These are phyloP conservation scores for Coelastrella sp. DNA, from an alignment of 139 green algal species.

Conservation along the genomic window DNA sequence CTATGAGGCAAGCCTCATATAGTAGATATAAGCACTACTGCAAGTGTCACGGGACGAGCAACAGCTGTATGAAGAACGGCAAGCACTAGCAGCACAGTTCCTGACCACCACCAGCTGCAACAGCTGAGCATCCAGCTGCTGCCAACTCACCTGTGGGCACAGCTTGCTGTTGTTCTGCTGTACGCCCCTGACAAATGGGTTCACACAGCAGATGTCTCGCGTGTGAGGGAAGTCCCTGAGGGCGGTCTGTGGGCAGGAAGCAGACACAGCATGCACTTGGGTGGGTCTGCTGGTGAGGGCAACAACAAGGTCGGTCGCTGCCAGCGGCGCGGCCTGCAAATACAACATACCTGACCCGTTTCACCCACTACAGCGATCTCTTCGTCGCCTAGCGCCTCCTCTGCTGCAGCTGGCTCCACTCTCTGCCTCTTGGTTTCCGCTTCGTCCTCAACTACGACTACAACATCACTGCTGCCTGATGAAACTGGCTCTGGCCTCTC, in stretches of 20 bases:
- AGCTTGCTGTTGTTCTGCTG: conserved; percentile 32
- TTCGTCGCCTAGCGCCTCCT: background rate
- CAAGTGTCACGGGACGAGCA: background rate
- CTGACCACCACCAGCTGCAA: background rate
- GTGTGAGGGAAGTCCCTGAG: conserved; percentile 34
- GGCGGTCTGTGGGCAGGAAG: conserved; percentile 1
- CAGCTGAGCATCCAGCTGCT: background rate
- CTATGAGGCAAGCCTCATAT: too few species aligned
- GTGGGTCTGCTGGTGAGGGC: too few species aligned
- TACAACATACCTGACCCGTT: conserved; percentile 8
- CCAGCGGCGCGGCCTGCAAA: background rate
- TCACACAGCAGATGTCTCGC: background rate
- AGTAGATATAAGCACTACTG: too few species aligned
- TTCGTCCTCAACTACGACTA: background rate
- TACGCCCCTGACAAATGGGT: background rate
- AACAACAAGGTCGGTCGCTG: too few species aligned
- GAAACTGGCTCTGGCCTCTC: background rate
- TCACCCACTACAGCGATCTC: background rate
- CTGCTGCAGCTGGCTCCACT: background rate
- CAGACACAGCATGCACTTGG: background rate
- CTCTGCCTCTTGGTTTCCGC: conserved; percentile 2
- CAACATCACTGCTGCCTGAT: conserved; percentile 10
- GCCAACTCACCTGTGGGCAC: conserved; percentile 13
- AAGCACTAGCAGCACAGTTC: background rate
- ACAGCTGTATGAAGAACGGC: background rate